phyloP scores from a whole-genome alignment of 768 basidiomycete genomes.

The Agrocybe pediades region DNA sequence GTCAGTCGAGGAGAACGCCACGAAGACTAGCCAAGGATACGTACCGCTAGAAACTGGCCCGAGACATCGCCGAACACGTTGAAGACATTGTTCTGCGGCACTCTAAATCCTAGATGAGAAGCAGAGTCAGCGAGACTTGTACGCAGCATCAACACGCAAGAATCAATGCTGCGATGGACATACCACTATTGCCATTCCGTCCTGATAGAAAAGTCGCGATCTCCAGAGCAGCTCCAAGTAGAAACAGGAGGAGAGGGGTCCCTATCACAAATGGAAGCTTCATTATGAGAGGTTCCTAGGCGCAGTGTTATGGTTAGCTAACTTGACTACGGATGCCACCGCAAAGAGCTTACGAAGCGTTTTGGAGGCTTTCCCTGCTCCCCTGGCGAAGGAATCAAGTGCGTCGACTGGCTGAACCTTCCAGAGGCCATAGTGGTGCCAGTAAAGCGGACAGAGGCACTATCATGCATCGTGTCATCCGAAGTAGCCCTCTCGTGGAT shows the following conservation, averaged over 20 bases:
- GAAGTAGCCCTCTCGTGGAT: conserved; percentile 4
- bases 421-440: conserved; percentile 23
- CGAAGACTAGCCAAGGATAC: conserved; percentile 9
- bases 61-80: conserved; percentile 54
- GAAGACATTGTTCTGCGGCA: conserved; percentile 51
- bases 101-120: conserved; percentile 48
- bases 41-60: conserved; percentile 45
- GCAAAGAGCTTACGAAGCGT: conserved; percentile 41
- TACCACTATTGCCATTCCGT: conserved; percentile 42
- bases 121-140: background rate
- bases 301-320: background rate
- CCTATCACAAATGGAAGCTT: conserved; percentile 37
- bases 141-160: background rate
- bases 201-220: conserved; percentile 43
- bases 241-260: conserved; percentile 44
- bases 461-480: conserved; percentile 8
- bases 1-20: conserved; percentile 1
- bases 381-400: conserved; percentile 50
- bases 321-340: background rate
- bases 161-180: conserved; percentile 10
- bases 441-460: conserved; percentile 14
- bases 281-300: conserved; percentile 36
- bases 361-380: conserved; percentile 33
- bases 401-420: conserved; percentile 44
- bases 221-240: conserved; percentile 49